Percentiles rank a stretch among this genome's conserved stretches.
These are phyloP conservation scores for Plasmodium inui DNA, from an alignment of 169 alveolate genomes.

Conservation along the genomic window DNA sequence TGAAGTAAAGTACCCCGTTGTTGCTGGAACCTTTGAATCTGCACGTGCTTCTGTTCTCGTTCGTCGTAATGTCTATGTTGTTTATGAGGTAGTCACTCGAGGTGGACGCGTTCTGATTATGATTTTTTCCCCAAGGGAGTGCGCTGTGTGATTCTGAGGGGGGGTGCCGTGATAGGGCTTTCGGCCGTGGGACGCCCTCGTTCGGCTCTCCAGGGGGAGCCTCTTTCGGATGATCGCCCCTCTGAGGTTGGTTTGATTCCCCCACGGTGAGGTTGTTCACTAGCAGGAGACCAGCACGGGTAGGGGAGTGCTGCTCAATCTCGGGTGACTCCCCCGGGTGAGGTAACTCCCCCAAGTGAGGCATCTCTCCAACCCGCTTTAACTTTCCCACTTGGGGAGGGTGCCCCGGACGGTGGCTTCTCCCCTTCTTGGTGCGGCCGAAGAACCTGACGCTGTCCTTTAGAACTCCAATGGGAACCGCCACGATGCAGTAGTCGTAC, in stretches of 20 bases:
- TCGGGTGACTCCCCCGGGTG: background rate
- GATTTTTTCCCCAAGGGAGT: background rate
- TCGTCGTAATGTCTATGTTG: conserved; percentile 37
- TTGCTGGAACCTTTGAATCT: background rate
- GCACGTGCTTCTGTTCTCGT: conserved; percentile 8
- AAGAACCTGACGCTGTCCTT: conserved; percentile 34
- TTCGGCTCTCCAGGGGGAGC: background rate
- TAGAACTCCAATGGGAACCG: conserved; percentile 57
- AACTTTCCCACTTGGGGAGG: background rate
- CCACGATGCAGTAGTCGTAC: conserved; percentile 59
- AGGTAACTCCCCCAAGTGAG: background rate
- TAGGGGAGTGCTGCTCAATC: background rate
- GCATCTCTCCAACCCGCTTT: no score
- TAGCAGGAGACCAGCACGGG: background rate
- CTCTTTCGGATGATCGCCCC: background rate
- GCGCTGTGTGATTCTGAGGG: background rate
- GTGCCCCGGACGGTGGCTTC: background rate
- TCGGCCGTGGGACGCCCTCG: background rate
- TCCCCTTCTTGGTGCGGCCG: background rate
- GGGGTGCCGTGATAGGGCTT: background rate
- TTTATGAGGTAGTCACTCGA: conserved; percentile 11
- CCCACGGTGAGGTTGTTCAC: background rate
- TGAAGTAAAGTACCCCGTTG: background rate
- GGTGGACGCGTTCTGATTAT: background rate
- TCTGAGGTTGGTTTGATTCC: background rate